These are phyloP conservation scores for Coffea humblotiana DNA, from an alignment of 305 asterid genomes.

Conservation along the genomic window DNA sequence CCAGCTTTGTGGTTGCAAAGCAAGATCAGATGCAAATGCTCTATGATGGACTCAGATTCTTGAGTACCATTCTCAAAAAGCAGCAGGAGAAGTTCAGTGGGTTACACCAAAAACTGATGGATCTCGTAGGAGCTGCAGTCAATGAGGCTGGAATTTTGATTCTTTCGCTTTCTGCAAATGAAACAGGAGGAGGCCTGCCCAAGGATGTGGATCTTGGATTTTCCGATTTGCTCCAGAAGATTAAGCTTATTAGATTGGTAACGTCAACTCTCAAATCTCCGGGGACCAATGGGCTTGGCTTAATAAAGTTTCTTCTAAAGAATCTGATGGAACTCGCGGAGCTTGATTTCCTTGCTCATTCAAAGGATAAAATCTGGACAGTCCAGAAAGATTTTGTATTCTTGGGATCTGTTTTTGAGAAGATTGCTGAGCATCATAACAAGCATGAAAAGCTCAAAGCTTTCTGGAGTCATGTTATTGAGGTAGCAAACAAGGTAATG, in stretches of 20 bases:
- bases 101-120: not conserved
- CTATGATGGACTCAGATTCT: not conserved
- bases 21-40: not conserved
- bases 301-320: not conserved
- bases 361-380: not conserved
- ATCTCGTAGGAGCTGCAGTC: not conserved
- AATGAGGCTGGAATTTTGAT: not conserved
- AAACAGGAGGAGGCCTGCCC: no score
- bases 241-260: not conserved
- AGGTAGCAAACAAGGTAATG: not conserved
- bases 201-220: not conserved
- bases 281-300: not conserved
- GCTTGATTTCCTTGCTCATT: not conserved
- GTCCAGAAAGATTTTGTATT: not conserved
- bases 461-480: not conserved
- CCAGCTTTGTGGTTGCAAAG: not conserved
- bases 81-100: not conserved
- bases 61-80: no score
- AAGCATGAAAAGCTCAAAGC: not conserved
- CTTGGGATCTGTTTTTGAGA: not conserved
- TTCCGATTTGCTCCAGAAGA: not conserved
- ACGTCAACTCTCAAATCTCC: not conserved
- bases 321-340: not conserved
- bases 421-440: not conserved
- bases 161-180: not conserved